phyloP scores from a whole-genome alignment of 139 green algal species.

The Chlorokybus atmophyticus region DNA sequence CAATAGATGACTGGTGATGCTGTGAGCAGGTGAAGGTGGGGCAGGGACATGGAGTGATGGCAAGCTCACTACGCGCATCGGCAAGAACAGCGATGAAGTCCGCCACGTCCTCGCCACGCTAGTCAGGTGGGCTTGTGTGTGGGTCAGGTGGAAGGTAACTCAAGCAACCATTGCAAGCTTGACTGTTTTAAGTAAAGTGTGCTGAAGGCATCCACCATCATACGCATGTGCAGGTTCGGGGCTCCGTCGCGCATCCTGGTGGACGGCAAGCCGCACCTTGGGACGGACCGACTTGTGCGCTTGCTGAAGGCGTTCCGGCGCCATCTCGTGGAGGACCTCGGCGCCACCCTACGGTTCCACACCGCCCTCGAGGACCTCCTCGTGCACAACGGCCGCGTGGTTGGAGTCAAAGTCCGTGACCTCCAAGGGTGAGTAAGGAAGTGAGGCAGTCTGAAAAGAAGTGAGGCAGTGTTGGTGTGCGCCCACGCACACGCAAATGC shows the following conservation, averaged over 20 bases:
- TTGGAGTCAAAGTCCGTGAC: too few species aligned
- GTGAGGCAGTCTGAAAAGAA: too few species aligned
- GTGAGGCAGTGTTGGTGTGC: too few species aligned
- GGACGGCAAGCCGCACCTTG: constrained; percentile 66
- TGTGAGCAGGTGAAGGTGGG: too few species aligned
- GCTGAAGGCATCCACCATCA: too few species aligned
- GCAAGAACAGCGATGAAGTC: constrained; percentile 31
- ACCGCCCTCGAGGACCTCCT: constrained; percentile 39
- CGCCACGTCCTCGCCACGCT: constrained; percentile 51
- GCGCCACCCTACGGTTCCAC: constrained; percentile 47
- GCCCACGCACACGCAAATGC: too few species aligned
- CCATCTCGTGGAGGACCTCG: constrained; percentile 28
- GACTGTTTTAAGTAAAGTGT: too few species aligned
- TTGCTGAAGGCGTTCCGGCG: constrained; percentile 50
- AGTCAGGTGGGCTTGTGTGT: too few species aligned
- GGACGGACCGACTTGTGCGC: constrained; percentile 63
- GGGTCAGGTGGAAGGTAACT: not conserved
- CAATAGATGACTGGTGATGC: too few species aligned
- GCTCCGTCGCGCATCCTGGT: constrained; percentile 54
- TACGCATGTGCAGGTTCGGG: too few species aligned
- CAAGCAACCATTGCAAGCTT: too few species aligned
- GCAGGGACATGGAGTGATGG: constrained; percentile 67
- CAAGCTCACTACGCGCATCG: constrained; percentile 73
- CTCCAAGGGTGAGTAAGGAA: constrained; percentile 21
- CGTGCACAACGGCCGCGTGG: constrained; percentile 23